These are phyloP conservation scores for Stenocarpella maydis DNA, from an alignment of 2,329 filamentous ascomycete genomes.

Conservation along the genomic window DNA sequence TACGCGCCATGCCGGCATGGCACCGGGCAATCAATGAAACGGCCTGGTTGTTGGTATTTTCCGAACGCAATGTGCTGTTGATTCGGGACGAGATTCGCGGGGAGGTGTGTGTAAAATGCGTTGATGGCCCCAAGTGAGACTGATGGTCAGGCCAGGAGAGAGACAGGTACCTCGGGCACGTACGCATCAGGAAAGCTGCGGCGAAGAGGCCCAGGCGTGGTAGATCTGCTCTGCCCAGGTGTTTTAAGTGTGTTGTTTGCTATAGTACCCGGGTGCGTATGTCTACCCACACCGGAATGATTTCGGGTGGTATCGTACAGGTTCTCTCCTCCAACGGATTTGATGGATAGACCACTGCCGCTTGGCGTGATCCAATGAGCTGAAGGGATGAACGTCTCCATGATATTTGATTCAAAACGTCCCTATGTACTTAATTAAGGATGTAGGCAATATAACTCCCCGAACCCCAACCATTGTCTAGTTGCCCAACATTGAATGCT, in stretches of 20 bases:
- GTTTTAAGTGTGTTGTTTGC: not conserved
- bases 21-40: too few relatives aligned
- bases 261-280: not conserved
- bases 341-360: not conserved
- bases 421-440: not conserved
- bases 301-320: not conserved
- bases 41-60: too few relatives aligned
- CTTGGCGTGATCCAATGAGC: not conserved
- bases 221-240: too few relatives aligned
- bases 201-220: too few relatives aligned
- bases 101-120: too few relatives aligned
- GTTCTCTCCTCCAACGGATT: not conserved
- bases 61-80: too few relatives aligned
- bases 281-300: not conserved
- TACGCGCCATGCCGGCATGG: too few relatives aligned
- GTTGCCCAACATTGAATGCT: slow-evolving; percentile 18
- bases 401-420: not conserved
- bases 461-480: slow-evolving; percentile 6
- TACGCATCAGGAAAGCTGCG: too few relatives aligned
- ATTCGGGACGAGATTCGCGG: too few relatives aligned
- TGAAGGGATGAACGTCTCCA: not conserved
- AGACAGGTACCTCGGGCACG: too few relatives aligned
- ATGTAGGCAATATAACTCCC: slow-evolving; percentile 3
- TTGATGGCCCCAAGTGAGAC: too few relatives aligned
- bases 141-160: too few relatives aligned